Evolutionary conservation across 805 yeast species (phyloP).

Genomic region (Sugiyamaella qingdaonensis): DNA sequence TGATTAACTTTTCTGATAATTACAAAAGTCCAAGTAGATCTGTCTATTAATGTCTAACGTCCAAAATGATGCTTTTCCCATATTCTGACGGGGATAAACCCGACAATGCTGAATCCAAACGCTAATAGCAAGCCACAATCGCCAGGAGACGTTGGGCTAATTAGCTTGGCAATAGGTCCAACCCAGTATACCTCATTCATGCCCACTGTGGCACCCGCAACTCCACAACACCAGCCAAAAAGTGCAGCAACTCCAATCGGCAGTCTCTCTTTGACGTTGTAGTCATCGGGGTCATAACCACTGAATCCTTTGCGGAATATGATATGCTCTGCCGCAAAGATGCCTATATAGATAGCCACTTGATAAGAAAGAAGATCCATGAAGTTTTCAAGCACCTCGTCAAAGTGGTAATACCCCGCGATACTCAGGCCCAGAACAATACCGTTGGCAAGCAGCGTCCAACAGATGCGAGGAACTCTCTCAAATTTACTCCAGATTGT

Average conservation of each 20-base stretch:
- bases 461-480: conserved; percentile 69
- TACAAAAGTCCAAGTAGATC: background rate
- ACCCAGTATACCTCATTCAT: conserved; percentile 79
- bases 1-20: too few species aligned
- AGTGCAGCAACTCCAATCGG: conserved; percentile 76
- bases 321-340: conserved; percentile 71
- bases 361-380: conserved; percentile 88
- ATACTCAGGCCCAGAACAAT: conserved; percentile 77
- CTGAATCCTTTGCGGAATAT: conserved; percentile 59
- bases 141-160: conserved; percentile 49
- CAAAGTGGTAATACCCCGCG: conserved; percentile 74
- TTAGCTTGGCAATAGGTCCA: conserved; percentile 58
- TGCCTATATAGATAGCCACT: conserved; percentile 74
- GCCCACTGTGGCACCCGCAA: conserved; percentile 76
- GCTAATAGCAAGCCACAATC: conserved; percentile 80
- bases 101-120: conserved; percentile 57
- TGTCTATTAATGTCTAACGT: background rate
- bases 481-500: conserved; percentile 69
- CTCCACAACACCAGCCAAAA: conserved; percentile 74
- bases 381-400: conserved; percentile 67
- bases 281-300: conserved; percentile 59
- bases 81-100: conserved; percentile 53
- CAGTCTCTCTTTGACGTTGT: conserved; percentile 51
- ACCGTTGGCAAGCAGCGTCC: conserved; percentile 72
- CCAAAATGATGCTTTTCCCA: conserved; percentile 39